phyloP scores from a whole-genome alignment of 306 rosid species.

The Malus fusca region DNA sequence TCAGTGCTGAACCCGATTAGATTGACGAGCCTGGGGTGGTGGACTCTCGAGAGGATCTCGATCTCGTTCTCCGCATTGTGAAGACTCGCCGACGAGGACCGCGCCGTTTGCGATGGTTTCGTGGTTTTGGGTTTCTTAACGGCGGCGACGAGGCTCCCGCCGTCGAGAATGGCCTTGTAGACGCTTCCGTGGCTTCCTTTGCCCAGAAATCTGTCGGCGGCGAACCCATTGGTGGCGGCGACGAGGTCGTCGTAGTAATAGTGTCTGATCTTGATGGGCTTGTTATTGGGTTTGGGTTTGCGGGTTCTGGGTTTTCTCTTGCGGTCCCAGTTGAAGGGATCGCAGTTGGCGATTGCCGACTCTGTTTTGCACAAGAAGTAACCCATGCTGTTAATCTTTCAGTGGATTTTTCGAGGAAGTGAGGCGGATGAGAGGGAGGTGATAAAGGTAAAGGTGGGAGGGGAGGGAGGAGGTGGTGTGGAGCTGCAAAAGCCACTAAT shows the following conservation, averaged over 20 bases:
- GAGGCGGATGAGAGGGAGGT: background rate
- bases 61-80: slow-evolving; percentile 63
- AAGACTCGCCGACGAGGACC: background rate
- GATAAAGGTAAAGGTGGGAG: background rate
- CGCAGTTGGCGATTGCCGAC: slow-evolving; percentile 69
- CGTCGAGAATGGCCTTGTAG: slow-evolving; percentile 60
- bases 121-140: slow-evolving; percentile 47
- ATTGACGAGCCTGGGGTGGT: slow-evolving; percentile 56
- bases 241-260: slow-evolving; percentile 44
- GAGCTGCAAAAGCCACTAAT: too few species aligned
- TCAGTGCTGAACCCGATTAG: slow-evolving; percentile 63
- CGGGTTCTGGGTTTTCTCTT: slow-evolving; percentile 15
- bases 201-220: slow-evolving; percentile 59
- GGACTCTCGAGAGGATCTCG: slow-evolving; percentile 73
- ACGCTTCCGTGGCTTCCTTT: slow-evolving; percentile 87
- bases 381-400: slow-evolving; percentile 35
- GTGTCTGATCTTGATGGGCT: slow-evolving; percentile 24
- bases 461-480: background rate
- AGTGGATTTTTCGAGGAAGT: background rate
- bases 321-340: slow-evolving; percentile 45
- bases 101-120: background rate
- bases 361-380: slow-evolving; percentile 73
- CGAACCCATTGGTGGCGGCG: slow-evolving; percentile 54
- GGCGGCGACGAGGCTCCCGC: slow-evolving; percentile 58
- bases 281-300: background rate